Percentiles rank a stretch among this genome's conserved stretches.
These are phyloP conservation scores for Phytophthora crassamura DNA, from an alignment of 352 stramenopile species.

Conservation along the genomic window DNA sequence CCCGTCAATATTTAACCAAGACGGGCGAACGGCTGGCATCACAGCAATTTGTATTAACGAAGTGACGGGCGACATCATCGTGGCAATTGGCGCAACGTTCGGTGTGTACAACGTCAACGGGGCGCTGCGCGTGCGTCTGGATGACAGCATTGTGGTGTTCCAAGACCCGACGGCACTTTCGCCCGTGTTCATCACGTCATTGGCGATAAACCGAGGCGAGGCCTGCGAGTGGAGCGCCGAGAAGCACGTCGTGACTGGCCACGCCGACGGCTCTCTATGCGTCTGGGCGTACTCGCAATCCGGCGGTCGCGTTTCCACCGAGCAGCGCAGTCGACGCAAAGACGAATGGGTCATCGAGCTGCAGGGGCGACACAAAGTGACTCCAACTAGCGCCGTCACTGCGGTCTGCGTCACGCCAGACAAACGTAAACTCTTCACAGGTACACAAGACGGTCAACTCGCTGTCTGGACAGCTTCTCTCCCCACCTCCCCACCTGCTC, in stretches of 20 bases:
- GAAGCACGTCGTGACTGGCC: slow-evolving; percentile 69
- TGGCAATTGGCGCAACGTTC: slow-evolving; percentile 55
- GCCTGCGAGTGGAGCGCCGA: slow-evolving; percentile 66
- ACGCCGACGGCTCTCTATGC: slow-evolving; percentile 65
- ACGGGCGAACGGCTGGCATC: slow-evolving; percentile 22
- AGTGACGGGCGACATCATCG: slow-evolving; percentile 65
- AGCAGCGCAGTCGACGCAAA: slow-evolving; percentile 28
- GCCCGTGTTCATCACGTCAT: slow-evolving; percentile 44
- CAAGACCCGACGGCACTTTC: slow-evolving; percentile 47
- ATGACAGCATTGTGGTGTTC: slow-evolving; percentile 53
- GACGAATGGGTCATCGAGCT: slow-evolving; percentile 61
- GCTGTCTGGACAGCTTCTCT: slow-evolving; percentile 50
- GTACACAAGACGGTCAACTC: slow-evolving; percentile 59
- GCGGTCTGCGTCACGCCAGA: slow-evolving; percentile 56
- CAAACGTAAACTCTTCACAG: slow-evolving; percentile 70
- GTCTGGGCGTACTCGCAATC: slow-evolving; percentile 73
- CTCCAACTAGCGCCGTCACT: slow-evolving; percentile 53
- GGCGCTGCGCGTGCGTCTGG: slow-evolving; percentile 53
- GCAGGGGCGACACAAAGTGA: slow-evolving; percentile 54
- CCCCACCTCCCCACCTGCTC: slow-evolving; percentile 14
- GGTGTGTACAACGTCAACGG: slow-evolving; percentile 79
- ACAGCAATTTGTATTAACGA: slow-evolving; percentile 69
- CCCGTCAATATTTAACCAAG: slow-evolving; percentile 23
- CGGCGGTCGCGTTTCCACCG: slow-evolving; percentile 10
- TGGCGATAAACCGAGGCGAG: slow-evolving; percentile 60